phyloP scores from a whole-genome alignment of 1,139 yeast genomes.

The Zygoascus meyerae region DNA sequence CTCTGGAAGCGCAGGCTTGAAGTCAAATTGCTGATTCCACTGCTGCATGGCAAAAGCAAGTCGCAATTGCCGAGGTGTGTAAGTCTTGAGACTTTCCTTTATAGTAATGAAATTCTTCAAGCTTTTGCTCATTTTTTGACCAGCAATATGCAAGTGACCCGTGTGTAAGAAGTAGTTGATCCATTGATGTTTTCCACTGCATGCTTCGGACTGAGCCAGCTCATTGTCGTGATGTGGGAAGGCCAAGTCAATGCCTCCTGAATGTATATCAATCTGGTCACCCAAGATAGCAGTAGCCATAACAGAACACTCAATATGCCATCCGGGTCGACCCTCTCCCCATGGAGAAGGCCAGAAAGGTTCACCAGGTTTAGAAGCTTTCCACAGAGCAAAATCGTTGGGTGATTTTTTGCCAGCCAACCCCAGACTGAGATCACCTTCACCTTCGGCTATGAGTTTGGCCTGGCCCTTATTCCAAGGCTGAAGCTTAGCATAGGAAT shows the following conservation, averaged over 20 bases:
- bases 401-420: slow-evolving; percentile 58
- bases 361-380: slow-evolving; percentile 93
- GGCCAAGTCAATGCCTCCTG: slow-evolving; percentile 95
- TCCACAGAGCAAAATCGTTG: slow-evolving; percentile 96
- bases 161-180: slow-evolving; percentile 93
- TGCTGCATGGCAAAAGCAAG: slow-evolving; percentile 84
- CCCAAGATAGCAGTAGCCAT: slow-evolving; percentile 95
- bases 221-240: slow-evolving; percentile 99
- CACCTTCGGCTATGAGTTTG: slow-evolving; percentile 88
- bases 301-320: slow-evolving; percentile 99
- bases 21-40: slow-evolving; percentile 92
- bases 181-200: slow-evolving; percentile 88
- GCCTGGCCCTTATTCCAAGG: slow-evolving; percentile 96
- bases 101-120: slow-evolving; percentile 92
- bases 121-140: slow-evolving; percentile 96
- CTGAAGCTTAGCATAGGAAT: slow-evolving; percentile 85
- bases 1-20: slow-evolving; percentile 75
- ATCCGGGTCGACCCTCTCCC: slow-evolving; percentile 98
- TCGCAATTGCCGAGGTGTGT: slow-evolving; percentile 75
- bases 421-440: slow-evolving; percentile 69
- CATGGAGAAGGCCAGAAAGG: slow-evolving; percentile 94
- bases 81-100: slow-evolving; percentile 73
- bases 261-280: slow-evolving; percentile 80
- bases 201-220: slow-evolving; percentile 94
- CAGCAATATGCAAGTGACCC: slow-evolving; percentile 96